Evolutionary conservation across 768 basidiomycete species (phyloP).

Genomic region (Scleroderma citrinum): DNA sequence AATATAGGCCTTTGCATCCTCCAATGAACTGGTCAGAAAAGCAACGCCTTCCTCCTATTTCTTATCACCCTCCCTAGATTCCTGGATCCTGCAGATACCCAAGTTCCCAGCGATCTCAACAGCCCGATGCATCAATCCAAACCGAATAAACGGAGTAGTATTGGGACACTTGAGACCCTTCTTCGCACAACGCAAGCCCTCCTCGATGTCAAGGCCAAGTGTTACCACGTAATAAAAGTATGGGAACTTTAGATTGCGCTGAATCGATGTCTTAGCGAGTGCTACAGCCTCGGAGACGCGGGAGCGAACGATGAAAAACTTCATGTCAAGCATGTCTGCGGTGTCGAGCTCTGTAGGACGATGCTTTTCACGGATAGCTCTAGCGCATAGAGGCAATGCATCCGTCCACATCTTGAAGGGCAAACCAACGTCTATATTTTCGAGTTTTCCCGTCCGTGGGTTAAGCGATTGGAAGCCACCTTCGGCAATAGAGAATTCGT

Average conservation of each 20-base stretch:
- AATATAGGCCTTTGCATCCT: slow-evolving; percentile 54
- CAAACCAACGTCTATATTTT: slow-evolving; percentile 42
- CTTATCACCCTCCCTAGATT: slow-evolving; percentile 33
- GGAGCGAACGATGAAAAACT: slow-evolving; percentile 45
- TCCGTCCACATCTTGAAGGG: slow-evolving; percentile 59
- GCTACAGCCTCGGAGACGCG: slow-evolving; percentile 44
- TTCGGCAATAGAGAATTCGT: slow-evolving; percentile 58
- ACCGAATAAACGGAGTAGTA: slow-evolving; percentile 50
- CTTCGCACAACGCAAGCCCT: slow-evolving; percentile 58
- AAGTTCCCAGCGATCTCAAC: slow-evolving; percentile 55
- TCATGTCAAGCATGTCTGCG: slow-evolving; percentile 64
- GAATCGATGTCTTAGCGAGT: slow-evolving; percentile 41
- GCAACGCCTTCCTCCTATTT: slow-evolving; percentile 58
- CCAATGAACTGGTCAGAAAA: slow-evolving; percentile 52
- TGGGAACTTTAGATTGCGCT: slow-evolving; percentile 51
- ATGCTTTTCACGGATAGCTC: slow-evolving; percentile 44
- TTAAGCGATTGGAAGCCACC: slow-evolving; percentile 47
- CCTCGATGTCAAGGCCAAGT: slow-evolving; percentile 39
- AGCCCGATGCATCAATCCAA: slow-evolving; percentile 54
- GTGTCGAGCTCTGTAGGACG: slow-evolving; percentile 39
- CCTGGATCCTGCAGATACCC: slow-evolving; percentile 44
- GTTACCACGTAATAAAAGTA: slow-evolving; percentile 63
- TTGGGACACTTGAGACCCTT: slow-evolving; percentile 56
- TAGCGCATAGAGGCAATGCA: slow-evolving; percentile 53
- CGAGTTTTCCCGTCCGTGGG: slow-evolving; percentile 35